phyloP scores from a whole-genome alignment of 345 rosid genomes.

The Hibiscus mutabilis region DNA sequence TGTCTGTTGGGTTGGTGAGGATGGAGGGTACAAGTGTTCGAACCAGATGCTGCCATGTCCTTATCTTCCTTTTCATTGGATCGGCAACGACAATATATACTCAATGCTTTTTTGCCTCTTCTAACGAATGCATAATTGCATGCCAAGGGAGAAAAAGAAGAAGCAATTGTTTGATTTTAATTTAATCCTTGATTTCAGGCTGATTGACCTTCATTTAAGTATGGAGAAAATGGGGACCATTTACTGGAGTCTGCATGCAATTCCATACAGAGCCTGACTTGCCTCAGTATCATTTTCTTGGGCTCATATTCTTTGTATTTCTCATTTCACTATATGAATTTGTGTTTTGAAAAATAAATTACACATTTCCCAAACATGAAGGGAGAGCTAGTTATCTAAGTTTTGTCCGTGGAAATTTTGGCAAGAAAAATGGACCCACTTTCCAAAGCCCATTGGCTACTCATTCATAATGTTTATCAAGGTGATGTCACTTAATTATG shows the following conservation, averaged over 20 bases:
- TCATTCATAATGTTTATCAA: too few relatives aligned
- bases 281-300: background rate
- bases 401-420: background rate
- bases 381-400: too few relatives aligned
- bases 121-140: background rate
- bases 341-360: too few relatives aligned
- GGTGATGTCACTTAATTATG: too few relatives aligned
- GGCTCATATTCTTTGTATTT: too few relatives aligned
- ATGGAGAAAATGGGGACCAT: too few relatives aligned
- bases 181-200: background rate
- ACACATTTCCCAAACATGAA: too few relatives aligned
- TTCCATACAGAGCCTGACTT: background rate
- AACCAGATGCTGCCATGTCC: background rate
- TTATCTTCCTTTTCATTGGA: background rate
- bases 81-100: background rate
- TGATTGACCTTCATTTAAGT: background rate
- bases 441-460: background rate
- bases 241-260: too few relatives aligned
- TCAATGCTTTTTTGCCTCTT: background rate
- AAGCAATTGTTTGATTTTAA: background rate
- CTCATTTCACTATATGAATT: too few relatives aligned
- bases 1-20: background rate
- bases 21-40: background rate
- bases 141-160: background rate
- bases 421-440: background rate